Percentiles rank a stretch among this genome's conserved stretches.
Evolutionary conservation across 208 protist species (phyloP).

Genomic region (Crithidia bombi): DNA sequence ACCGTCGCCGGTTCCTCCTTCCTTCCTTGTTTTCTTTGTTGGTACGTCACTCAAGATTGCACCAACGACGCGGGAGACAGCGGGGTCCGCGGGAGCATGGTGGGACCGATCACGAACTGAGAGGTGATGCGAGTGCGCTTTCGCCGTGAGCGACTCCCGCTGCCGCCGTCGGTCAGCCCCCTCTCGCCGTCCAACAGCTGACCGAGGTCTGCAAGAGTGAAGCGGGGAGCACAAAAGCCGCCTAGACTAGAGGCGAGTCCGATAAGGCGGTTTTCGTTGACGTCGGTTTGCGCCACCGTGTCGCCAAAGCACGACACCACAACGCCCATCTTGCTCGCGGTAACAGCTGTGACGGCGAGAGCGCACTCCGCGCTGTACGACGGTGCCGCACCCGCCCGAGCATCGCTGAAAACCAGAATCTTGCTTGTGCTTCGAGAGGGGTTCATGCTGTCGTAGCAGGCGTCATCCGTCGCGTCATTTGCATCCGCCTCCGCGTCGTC

Average conservation of each 20-base stretch:
- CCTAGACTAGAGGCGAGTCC: constrained; percentile 44
- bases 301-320: constrained; percentile 63
- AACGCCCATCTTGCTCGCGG: constrained; percentile 38
- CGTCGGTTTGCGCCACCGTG: constrained; percentile 19
- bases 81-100: constrained; percentile 48
- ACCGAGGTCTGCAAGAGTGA: constrained; percentile 37
- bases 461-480: background rate
- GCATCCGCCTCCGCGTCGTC: constrained; percentile 8
- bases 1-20: background rate
- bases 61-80: background rate
- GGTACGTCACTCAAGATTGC: background rate
- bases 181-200: constrained; percentile 38
- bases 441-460: background rate
- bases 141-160: constrained; percentile 7
- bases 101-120: constrained; percentile 59
- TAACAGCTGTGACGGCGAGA: constrained; percentile 54
- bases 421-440: constrained; percentile 4
- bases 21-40: background rate
- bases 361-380: constrained; percentile 70
- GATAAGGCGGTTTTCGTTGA: constrained; percentile 33
- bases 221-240: constrained; percentile 40
- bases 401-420: constrained; percentile 74
- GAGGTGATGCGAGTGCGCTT: constrained; percentile 61
- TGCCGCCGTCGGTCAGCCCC: background rate
- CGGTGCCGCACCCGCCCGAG: constrained; percentile 14